Evolutionary conservation across 2,329 filamentous ascomycete species (phyloP).

Genomic region (Alternaria consortialis): DNA sequence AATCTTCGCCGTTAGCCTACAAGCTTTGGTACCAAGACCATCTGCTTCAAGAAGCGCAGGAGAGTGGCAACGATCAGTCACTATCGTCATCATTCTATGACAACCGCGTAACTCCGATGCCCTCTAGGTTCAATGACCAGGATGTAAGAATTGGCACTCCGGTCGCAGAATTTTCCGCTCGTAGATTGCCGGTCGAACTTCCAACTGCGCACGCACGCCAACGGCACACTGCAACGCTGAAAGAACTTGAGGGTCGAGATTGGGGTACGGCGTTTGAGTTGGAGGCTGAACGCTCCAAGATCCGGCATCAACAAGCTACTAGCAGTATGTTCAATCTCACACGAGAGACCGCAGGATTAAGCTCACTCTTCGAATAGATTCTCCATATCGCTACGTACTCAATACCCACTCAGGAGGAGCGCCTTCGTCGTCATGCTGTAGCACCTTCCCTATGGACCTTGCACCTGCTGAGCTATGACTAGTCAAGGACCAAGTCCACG

Average conservation of each 20-base stretch:
- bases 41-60: background rate
- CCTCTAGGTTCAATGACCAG: background rate
- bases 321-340: background rate
- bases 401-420: slow-evolving; percentile 7
- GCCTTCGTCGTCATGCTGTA: slow-evolving; percentile 7
- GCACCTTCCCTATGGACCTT: slow-evolving; percentile 1
- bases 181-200: background rate
- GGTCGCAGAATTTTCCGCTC: background rate
- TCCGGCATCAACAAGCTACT: background rate
- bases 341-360: background rate
- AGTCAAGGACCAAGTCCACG: slow-evolving; percentile 23
- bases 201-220: background rate
- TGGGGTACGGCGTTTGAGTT: background rate
- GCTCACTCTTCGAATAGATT: slow-evolving; percentile 17
- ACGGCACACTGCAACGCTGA: slow-evolving; percentile 6
- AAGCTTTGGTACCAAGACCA: background rate
- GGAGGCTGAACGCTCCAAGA: background rate
- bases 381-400: background rate
- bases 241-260: slow-evolving; percentile 10
- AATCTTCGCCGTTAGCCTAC: background rate
- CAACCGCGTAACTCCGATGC: background rate
- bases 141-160: background rate
- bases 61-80: background rate
- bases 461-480: slow-evolving; percentile 14
- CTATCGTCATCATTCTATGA: background rate